Base-by-base conservation (phyloP, 768 basidiomycete genomes). In the Pisolithus tinctorius region DNA sequence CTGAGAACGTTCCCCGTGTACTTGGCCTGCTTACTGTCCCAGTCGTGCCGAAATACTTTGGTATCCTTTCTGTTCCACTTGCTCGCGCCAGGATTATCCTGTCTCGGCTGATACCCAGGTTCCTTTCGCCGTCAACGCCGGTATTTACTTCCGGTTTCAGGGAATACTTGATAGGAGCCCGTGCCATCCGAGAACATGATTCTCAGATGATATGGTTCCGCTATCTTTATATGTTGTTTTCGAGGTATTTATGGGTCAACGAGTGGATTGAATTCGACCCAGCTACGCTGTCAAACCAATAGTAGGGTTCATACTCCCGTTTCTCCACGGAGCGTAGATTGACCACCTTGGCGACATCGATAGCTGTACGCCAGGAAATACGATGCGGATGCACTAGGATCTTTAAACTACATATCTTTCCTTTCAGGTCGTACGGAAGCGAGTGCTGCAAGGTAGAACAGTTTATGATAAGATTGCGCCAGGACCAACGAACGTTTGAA, bases 241-340 rank as follows among this genome's bases (percentile, higher is more conserved):
- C 89, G 16, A 76, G 86, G 51, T 92, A 93, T 62, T 87, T 95
- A 89, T 95, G 93, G 93, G 80, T 88, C 26, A 93, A 93, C 55
- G 84, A 88, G 56, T 90, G 89, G 80, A 72, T 74, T 2, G 78
- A 83, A 63, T 60, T 88, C 25, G 11, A 34, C 29, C 27, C 58
- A 9, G 25, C 44, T 45, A 16, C 43, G 29, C 20, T 42, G 20
- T 42, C 25, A 13, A 42, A 14, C 30, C 48, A 29, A 40, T 47
- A 11, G 34, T 34, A 34, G 34, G 11, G 13, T 14, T 11, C 13
- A 34, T 34, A 34, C 13, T 13, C 11, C 34, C 11, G 11, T 4
- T 5, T 34, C 34, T 11, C 34, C 11, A 34, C 10, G 14, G 11
- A 14, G 34, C 34, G 2, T 34, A 11, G 31, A 2, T 34, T 34